phyloP scores from a whole-genome alignment of 2,329 filamentous ascomycete genomes.

The Hymenotorrendiella dingleyae region DNA sequence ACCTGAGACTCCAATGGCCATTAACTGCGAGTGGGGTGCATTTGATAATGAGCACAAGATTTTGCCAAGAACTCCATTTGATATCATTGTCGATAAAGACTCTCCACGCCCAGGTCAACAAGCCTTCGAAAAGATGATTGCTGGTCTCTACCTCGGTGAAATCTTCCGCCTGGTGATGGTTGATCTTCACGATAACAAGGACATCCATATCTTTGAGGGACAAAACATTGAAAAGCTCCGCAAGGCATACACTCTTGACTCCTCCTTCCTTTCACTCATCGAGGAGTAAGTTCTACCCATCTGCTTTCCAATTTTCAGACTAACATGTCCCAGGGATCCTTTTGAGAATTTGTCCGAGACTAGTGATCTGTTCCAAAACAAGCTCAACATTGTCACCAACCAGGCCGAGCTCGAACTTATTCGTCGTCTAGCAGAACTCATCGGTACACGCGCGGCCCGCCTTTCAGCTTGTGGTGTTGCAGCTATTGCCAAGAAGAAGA shows the following conservation, averaged over 20 bases:
- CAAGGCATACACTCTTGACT: conserved; percentile 84
- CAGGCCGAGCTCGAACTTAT: conserved; percentile 81
- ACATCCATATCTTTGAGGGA: conserved; percentile 70
- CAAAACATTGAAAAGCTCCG: conserved; percentile 77
- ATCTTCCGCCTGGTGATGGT: conserved; percentile 85
- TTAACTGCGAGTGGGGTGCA: conserved; percentile 97
- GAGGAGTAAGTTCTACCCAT: conserved; percentile 60
- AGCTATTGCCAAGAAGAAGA: conserved; percentile 96
- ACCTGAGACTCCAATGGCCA: conserved; percentile 78
- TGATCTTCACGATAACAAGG: conserved; percentile 75
- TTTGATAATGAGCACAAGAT: conserved; percentile 93
- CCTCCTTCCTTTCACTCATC: conserved; percentile 87
- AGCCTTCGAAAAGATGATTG: conserved; percentile 97
- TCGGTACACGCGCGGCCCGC: conserved; percentile 88
- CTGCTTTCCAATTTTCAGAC: conserved; percentile 21
- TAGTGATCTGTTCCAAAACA: conserved; percentile 70
- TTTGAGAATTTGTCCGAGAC: conserved; percentile 95
- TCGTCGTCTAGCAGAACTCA: conserved; percentile 84
- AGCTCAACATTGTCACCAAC: conserved; percentile 65
- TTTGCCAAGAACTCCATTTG: conserved; percentile 78
- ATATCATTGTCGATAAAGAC: conserved; percentile 80
- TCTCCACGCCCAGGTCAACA: conserved; percentile 92
- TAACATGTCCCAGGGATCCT: conserved; percentile 59
- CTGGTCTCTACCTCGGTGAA: conserved; percentile 88
- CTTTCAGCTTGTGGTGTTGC: conserved; percentile 92